Evolutionary conservation across 106 monocot species (phyloP).

Genomic region (Narthecium ossifragum): DNA sequence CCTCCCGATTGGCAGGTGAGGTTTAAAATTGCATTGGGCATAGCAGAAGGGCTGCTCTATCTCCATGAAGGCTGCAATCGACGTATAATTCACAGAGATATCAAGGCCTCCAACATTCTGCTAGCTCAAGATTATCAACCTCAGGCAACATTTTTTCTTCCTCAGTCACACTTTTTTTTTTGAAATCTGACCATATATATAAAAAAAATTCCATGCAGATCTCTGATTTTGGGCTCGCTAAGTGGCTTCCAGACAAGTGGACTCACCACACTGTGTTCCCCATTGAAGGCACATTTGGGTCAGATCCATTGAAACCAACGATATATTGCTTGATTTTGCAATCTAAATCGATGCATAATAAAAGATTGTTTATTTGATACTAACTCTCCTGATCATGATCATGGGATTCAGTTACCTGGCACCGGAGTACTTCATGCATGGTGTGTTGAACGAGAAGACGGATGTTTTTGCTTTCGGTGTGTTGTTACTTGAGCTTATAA

Average conservation of each 20-base stretch:
- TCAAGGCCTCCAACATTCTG: slow-evolving; percentile 94
- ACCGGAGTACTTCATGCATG: slow-evolving; percentile 95
- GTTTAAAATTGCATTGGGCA: slow-evolving; percentile 74
- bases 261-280: slow-evolving; percentile 81
- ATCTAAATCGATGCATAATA: no score
- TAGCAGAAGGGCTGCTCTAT: slow-evolving; percentile 86
- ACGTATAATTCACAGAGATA: slow-evolving; percentile 94
- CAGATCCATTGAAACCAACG: no score
- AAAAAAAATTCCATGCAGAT: slow-evolving; percentile 32
- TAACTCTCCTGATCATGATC: no score
- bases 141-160: slow-evolving; percentile 37
- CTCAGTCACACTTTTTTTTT: neutral
- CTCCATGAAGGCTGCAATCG: slow-evolving; percentile 88
- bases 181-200: neutral
- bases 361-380: no score
- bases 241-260: slow-evolving; percentile 97
- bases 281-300: slow-evolving; percentile 99
- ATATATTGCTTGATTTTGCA: no score
- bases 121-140: slow-evolving; percentile 81
- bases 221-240: slow-evolving; percentile 98
- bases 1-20: slow-evolving; percentile 65
- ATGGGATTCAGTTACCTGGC: slow-evolving; percentile 67
- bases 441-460: slow-evolving; percentile 83
- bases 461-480: slow-evolving; percentile 96
- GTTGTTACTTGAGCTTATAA: slow-evolving; percentile 83